phyloP scores from a whole-genome alignment of 2,329 filamentous ascomycete species.

The Coleophoma crateriformis region DNA sequence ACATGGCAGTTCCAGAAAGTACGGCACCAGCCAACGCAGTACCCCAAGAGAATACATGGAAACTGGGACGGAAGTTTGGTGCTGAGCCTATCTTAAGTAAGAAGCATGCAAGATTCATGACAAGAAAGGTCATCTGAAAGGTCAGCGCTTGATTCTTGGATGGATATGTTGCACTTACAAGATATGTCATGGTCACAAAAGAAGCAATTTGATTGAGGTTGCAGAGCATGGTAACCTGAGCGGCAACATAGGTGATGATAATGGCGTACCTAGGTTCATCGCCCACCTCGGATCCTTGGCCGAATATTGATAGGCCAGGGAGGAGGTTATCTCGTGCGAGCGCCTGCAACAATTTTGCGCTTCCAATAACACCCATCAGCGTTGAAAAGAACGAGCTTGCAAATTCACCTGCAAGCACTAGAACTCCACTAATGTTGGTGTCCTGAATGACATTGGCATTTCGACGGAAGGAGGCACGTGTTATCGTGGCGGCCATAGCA shows the following conservation, averaged over 20 bases:
- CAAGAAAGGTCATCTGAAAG: slow-evolving; percentile 74
- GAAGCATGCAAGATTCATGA: slow-evolving; percentile 84
- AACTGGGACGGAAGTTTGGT: slow-evolving; percentile 82
- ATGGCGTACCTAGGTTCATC: slow-evolving; percentile 78
- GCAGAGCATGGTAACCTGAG: slow-evolving; percentile 75
- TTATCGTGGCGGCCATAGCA: slow-evolving; percentile 71
- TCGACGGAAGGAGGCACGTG: slow-evolving; percentile 63
- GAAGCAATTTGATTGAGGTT: slow-evolving; percentile 86
- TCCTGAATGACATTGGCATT: slow-evolving; percentile 73
- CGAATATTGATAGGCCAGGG: slow-evolving; percentile 69
- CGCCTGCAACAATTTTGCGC: slow-evolving; percentile 79
- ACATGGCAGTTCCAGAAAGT: slow-evolving; percentile 78
- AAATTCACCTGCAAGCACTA: slow-evolving; percentile 78
- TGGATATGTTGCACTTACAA: slow-evolving; percentile 39
- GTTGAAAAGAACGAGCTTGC: slow-evolving; percentile 80
- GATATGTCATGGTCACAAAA: slow-evolving; percentile 84
- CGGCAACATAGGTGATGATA: slow-evolving; percentile 66
- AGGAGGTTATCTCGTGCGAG: slow-evolving; percentile 74
- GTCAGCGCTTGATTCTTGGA: not conserved
- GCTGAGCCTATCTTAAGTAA: slow-evolving; percentile 81
- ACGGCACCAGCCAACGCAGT: slow-evolving; percentile 71
- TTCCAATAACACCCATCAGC: slow-evolving; percentile 81
- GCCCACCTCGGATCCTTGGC: slow-evolving; percentile 62
- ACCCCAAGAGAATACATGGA: slow-evolving; percentile 85
- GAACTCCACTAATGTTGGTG: slow-evolving; percentile 66